Evolutionary conservation across 129 eudicot genomes (phyloP).

Genomic region (Artemisia argyi): DNA sequence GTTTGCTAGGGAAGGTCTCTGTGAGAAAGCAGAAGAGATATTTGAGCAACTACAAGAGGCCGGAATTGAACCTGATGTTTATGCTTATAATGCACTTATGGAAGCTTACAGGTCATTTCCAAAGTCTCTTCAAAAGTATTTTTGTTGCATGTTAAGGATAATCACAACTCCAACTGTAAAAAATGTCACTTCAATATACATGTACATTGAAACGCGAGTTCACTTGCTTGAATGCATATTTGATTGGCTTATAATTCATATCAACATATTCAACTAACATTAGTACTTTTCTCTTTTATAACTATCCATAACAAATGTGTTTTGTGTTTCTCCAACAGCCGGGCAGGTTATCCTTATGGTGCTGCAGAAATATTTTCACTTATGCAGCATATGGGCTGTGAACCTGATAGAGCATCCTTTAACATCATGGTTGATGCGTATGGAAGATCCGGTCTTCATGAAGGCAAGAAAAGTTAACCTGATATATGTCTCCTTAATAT

Average conservation of each 20-base stretch:
- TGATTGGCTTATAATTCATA: background rate
- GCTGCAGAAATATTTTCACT: slow-evolving; percentile 90
- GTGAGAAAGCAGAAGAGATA: slow-evolving; percentile 92
- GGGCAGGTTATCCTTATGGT: slow-evolving; percentile 86
- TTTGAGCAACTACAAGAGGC: slow-evolving; percentile 88
- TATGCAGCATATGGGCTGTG: slow-evolving; percentile 95
- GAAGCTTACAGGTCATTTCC: slow-evolving; percentile 79
- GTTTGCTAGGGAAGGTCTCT: slow-evolving; percentile 87
- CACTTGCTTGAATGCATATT: background rate
- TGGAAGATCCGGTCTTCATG: slow-evolving; percentile 89
- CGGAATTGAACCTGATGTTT: slow-evolving; percentile 90
- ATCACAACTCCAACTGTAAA: background rate
- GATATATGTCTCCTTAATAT: no score
- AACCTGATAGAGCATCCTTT: slow-evolving; percentile 86
- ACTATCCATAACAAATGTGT: background rate
- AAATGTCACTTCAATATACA: no score
- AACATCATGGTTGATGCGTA: slow-evolving; percentile 95
- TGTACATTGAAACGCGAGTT: no score
- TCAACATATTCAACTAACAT: background rate
- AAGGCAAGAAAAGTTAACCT: slow-evolving; percentile 42
- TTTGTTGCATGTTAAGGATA: background rate
- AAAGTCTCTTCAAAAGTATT: background rate
- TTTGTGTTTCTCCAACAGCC: slow-evolving; percentile 43
- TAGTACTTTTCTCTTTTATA: background rate
- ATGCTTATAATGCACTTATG: slow-evolving; percentile 93